phyloP scores from a whole-genome alignment of 352 stramenopile species.

The Phytophthora kernoviae region DNA sequence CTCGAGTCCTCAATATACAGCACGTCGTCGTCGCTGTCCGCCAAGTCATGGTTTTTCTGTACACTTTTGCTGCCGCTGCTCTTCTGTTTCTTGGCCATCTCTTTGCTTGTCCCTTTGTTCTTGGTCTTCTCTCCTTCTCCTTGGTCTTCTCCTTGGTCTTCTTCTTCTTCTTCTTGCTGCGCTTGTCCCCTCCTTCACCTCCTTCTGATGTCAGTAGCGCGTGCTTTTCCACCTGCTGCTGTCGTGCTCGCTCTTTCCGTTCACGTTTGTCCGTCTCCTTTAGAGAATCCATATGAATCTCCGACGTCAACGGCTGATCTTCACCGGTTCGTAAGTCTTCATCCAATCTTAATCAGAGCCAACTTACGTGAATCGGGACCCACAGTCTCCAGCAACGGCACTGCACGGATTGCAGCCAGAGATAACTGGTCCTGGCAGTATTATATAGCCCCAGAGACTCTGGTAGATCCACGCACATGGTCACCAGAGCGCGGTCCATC shows the following conservation, averaged over 20 bases:
- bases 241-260: conserved; percentile 47
- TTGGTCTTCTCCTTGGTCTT: conserved; percentile 29
- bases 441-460: conserved; percentile 82
- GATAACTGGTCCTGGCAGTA: conserved; percentile 70
- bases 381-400: conserved; percentile 64
- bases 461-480: conserved; percentile 74
- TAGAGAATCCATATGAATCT: conserved; percentile 66
- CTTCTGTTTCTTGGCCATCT: conserved; percentile 5
- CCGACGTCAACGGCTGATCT: conserved; percentile 53
- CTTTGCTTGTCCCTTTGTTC: conserved; percentile 7
- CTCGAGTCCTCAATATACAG: conserved; percentile 35
- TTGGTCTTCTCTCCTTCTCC: conserved; percentile 17
- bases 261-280: conserved; percentile 51
- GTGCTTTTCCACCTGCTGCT: conserved; percentile 50
- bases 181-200: conserved; percentile 27
- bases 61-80: conserved; percentile 6
- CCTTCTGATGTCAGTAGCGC: conserved; percentile 34
- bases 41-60: conserved; percentile 26
- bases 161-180: conserved; percentile 36
- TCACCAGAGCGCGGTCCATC: conserved; percentile 80
- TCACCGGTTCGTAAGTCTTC: conserved; percentile 58
- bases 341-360: conserved; percentile 79
- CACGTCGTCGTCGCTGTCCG: conserved; percentile 42
- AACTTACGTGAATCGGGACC: conserved; percentile 64
- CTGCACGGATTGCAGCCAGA: conserved; percentile 53